Percentiles rank a stretch among this genome's conserved stretches.
Conservation (phyloP, 140 eudicot genomes). For the Eryngium alpinum region DNA sequence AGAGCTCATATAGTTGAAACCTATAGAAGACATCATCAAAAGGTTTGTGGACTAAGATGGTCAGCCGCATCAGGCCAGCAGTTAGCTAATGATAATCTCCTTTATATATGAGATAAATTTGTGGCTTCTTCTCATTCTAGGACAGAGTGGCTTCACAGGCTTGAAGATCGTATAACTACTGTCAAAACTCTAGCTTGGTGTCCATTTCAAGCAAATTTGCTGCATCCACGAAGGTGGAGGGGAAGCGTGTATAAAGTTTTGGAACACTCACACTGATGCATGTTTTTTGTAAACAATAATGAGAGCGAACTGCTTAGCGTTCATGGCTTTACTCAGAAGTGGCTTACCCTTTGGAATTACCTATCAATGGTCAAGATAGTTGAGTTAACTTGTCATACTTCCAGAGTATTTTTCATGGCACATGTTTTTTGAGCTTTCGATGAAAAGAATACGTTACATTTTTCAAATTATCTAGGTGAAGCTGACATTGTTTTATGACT, state of each 20-base stretch:
- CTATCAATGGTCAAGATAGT: slow-evolving; percentile 95
- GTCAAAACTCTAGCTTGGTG: slow-evolving; percentile 98
- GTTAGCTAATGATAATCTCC: slow-evolving; percentile 84
- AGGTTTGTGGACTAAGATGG: slow-evolving; percentile 93
- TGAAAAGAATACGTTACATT: no score
- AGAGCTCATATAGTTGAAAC: slow-evolving; percentile 64
- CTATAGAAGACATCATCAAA: slow-evolving; percentile 78
- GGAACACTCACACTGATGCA: slow-evolving; percentile 99
- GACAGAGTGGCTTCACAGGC: slow-evolving; percentile 75
- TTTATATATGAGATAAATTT: slow-evolving; percentile 84
- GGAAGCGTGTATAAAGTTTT: slow-evolving; percentile 70
- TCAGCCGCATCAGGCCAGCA: slow-evolving; percentile 93
- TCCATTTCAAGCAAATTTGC: slow-evolving; percentile 75
- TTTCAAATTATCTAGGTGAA: no score
- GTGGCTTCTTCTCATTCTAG: slow-evolving; percentile 52
- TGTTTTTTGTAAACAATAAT: no score
- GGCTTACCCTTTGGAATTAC: slow-evolving; percentile 86
- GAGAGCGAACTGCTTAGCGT: slow-evolving; percentile 87
- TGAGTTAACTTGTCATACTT: slow-evolving; percentile 87
- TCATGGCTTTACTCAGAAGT: slow-evolving; percentile 86
- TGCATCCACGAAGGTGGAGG: slow-evolving; percentile 96
- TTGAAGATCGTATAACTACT: slow-evolving; percentile 86
- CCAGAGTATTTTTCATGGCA: slow-evolving; percentile 82
- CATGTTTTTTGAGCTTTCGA: no score
- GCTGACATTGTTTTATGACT: no score